phyloP scores from a whole-genome alignment of 169 alveolate species.

The Cyclospora cayetanensis region DNA sequence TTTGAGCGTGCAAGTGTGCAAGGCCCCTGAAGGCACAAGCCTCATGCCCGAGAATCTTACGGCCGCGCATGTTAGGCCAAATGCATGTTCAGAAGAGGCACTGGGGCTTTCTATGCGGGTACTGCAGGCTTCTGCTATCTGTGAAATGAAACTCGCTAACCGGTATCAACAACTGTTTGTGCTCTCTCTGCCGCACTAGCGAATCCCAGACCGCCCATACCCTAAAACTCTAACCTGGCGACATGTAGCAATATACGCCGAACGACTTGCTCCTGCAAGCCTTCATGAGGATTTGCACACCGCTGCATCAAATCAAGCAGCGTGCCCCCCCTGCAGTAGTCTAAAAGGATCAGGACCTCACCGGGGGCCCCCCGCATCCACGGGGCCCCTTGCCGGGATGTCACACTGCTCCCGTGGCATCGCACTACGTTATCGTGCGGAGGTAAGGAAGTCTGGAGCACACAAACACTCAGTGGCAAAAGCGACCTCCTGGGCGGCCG shows the following conservation, averaged over 20 bases:
- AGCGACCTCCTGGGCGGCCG: too few species aligned
- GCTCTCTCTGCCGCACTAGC: too few species aligned
- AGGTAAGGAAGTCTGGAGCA: constrained; percentile 36
- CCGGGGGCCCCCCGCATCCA: background rate
- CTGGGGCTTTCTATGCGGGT: too few species aligned
- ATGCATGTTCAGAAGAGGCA: too few species aligned
- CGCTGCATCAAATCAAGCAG: constrained; percentile 21
- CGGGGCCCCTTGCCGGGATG: background rate
- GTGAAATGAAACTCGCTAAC: too few species aligned
- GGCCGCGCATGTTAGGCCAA: too few species aligned
- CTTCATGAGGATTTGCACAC: background rate
- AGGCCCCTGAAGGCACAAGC: constrained; percentile 15
- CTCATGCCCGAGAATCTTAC: background rate
- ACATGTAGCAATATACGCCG: background rate
- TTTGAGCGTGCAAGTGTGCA: constrained; percentile 59
- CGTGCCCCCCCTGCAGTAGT: constrained; percentile 68
- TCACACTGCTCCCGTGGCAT: constrained; percentile 12
- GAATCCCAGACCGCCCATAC: too few species aligned
- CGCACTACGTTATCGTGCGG: constrained; percentile 13
- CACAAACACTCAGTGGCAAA: too few species aligned
- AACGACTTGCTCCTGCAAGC: background rate
- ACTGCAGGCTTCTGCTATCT: too few species aligned
- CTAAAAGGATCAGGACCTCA: constrained; percentile 62
- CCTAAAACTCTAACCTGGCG: constrained; percentile 26
- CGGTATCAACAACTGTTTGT: too few species aligned